Percentiles rank a stretch among this genome's conserved stretches.
Conservation (phyloP, 1,139 yeast genomes). For the Arxiozyma slooffiae region DNA sequence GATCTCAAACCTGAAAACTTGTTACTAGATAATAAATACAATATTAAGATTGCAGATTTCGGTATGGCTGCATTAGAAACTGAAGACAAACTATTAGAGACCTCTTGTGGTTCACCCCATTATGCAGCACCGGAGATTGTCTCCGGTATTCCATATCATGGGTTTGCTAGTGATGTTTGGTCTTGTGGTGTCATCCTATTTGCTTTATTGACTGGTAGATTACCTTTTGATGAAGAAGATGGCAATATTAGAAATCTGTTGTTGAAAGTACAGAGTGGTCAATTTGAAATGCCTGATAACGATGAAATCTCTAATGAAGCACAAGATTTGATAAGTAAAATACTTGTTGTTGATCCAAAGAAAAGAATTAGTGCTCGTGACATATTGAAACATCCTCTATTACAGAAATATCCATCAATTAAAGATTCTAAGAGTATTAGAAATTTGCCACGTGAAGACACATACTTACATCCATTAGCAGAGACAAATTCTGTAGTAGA, state of each 20-base stretch:
- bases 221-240: constrained; percentile 89
- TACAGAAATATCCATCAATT: constrained; percentile 45
- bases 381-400: constrained; percentile 67
- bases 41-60: constrained; percentile 93
- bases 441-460: constrained; percentile 55
- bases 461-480: constrained; percentile 45
- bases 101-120: constrained; percentile 97
- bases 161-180: constrained; percentile 97
- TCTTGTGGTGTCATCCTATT: constrained; percentile 93
- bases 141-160: constrained; percentile 88
- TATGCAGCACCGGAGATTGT: constrained; percentile 98
- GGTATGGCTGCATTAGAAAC: constrained; percentile 99
- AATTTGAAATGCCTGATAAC: constrained; percentile 71
- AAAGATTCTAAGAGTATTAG: constrained; percentile 36
- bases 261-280: constrained; percentile 84
- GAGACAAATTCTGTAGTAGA: constrained; percentile 41
- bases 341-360: constrained; percentile 73
- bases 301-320: constrained; percentile 59
- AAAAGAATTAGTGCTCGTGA: constrained; percentile 66
- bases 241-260: constrained; percentile 70
- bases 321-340: constrained; percentile 53
- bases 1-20: constrained; percentile 94
- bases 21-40: constrained; percentile 72
- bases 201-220: constrained; percentile 86
- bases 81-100: constrained; percentile 71